Conservation (phyloP, 345 rosid species). For the Adansonia digitata region DNA sequence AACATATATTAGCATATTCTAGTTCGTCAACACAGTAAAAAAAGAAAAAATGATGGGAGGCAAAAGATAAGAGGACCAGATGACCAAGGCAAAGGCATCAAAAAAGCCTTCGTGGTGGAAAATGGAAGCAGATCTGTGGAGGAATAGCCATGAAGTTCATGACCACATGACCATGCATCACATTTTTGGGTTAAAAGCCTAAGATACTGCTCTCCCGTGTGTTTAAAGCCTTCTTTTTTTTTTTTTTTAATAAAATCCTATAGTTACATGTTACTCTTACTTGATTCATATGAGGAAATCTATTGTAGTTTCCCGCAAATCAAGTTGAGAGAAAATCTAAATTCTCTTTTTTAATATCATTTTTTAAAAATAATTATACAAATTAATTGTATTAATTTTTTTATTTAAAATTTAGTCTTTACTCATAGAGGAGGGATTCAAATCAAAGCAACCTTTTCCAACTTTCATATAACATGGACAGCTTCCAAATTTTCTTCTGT, state of each 20-base stretch:
- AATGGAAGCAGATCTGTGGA: not conserved
- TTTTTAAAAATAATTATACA: no score
- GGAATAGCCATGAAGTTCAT: not conserved
- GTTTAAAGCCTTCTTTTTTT: not conserved
- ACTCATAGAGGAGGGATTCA: not conserved
- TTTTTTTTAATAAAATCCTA: not conserved
- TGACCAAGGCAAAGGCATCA: not conserved
- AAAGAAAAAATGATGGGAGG: not conserved
- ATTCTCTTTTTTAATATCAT: no score
- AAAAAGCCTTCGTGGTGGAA: not conserved
- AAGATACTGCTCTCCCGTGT: not conserved
- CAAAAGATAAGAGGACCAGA: conserved; percentile 5
- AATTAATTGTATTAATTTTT: no score
- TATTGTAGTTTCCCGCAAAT: not conserved
- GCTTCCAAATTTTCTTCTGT: no score
- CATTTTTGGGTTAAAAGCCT: not conserved
- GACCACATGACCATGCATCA: conserved; percentile 6
- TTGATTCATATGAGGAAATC: conserved; percentile 18
- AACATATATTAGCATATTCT: no score
- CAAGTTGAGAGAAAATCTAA: not conserved
- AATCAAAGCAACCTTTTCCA: not conserved
- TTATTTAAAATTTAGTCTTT: no score
- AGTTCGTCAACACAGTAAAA: conserved; percentile 12
- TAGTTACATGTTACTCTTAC: not conserved
- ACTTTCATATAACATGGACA: not conserved